Evolutionary conservation across 2,329 filamentous ascomycete species (phyloP), one percentile per base, ranked within the genome.

Genomic region (Fusarium chuoi): DNA sequence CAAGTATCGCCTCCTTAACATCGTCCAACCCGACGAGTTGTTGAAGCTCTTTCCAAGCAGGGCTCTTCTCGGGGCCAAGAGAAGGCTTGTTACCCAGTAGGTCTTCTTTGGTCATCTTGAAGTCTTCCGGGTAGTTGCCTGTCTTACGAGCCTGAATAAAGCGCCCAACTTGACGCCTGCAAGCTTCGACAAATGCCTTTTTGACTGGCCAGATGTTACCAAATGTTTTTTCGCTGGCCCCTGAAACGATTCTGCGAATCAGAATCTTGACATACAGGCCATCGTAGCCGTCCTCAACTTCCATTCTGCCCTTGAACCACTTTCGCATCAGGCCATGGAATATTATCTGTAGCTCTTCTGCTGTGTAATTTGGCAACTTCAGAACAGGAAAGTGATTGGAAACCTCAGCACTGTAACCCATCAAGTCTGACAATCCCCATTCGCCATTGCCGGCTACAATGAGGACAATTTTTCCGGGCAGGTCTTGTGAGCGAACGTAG

Each of bases 121-220:
- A 79, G 41, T 79, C 78, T 49, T 79, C 76, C n/a, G 74, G 57
- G 38, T 77, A 79, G 15, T 68, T 62, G 11, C 71, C 68, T 7
- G 75, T 72, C 62, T 67, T 71, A 35, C 76, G 69, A 45, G 89
- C 82, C 0, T 78, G 63, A 17, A 75, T 73, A 24, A 94, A 77
- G 3, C 93, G 84, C 22, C 84, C 84, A 0, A 91, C 85, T 77
- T 94, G 92, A 5, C 91, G 85, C 22, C 86, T 88, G 10, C 79
- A 83, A 0, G 85, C 80, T 13, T 92, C 81, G 0, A 82, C 79
- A 73, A 78, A 79, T 28, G 78, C 77, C 45, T 93, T 94, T 51
- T 92, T 87, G 1, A 94, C 83, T 0, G 89, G 85, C 24, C 93
- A 85, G 1, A 93, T 92, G 75, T 95, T 95, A 2, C 90, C 92